Evolutionary conservation across 768 basidiomycete species (phyloP).

Genomic region (Mycena leptocephala): DNA sequence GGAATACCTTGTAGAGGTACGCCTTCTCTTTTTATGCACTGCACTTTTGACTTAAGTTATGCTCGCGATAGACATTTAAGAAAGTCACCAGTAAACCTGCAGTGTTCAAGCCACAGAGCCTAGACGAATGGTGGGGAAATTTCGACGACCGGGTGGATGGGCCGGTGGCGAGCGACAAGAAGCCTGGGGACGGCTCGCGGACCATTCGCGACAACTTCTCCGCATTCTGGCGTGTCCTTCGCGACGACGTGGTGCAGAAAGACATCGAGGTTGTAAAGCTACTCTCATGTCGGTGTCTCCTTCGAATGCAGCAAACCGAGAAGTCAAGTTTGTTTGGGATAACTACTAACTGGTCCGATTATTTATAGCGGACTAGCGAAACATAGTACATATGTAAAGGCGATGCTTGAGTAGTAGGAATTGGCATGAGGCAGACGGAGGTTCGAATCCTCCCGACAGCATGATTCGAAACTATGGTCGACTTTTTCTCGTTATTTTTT

Average conservation of each 20-base stretch:
- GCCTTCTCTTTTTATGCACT: too few relatives aligned
- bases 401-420: too few relatives aligned
- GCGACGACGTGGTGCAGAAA: conserved; percentile 49
- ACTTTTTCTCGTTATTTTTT: too few relatives aligned
- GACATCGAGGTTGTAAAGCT: conserved; percentile 38
- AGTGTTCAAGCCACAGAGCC: conserved; percentile 18
- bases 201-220: conserved; percentile 23
- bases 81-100: conserved; percentile 32
- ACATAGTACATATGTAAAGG: too few relatives aligned
- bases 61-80: conserved; percentile 16
- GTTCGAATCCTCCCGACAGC: too few relatives aligned
- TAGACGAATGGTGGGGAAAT: conserved; percentile 35
- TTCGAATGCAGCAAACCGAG: neutral
- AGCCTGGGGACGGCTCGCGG: conserved; percentile 11
- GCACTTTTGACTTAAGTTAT: too few relatives aligned
- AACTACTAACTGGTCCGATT: too few relatives aligned
- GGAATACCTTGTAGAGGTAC: conserved; percentile 51
- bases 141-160: conserved; percentile 16
- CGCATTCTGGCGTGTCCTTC: conserved; percentile 50
- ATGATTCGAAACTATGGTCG: too few relatives aligned
- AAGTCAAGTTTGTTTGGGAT: too few relatives aligned
- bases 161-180: conserved; percentile 20
- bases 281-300: neutral
- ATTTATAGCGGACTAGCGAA: too few relatives aligned
- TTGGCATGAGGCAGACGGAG: too few relatives aligned